Base-by-base conservation (phyloP, 805 yeast species). In the Saccharomyces eubayanus region DNA sequence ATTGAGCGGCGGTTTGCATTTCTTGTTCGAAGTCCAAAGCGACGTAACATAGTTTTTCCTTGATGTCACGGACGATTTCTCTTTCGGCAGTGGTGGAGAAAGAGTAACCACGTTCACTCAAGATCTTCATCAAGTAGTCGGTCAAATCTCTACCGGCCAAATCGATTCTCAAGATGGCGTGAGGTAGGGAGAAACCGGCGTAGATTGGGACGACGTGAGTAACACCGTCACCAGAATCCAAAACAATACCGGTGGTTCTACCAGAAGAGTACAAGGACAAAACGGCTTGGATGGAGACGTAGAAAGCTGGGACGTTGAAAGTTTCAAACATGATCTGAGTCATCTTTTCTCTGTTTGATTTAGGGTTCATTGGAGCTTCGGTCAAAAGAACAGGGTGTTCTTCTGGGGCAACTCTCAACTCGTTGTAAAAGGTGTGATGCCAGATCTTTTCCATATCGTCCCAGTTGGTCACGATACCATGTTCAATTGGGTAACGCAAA, bases 391-490 rank as follows among this genome's bases (percentile, higher is more conserved):
- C 96, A 75, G 98, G 97, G 84, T 94, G 99, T 80, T 94, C 99
- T 80, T 94, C 99, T 78, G 98, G 98, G 57, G 97, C 97, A 75
- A 94, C 97, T 82, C 98, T 89, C 79, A 94, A 87, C 81, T 94
- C 99, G 81, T 94, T 94, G 92, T 91, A 92, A 85, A 94, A 94
- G 69, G 98, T 94, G 84, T 94, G 99, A 79, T 94, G 98, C 99
- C 99, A 94, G 83, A 94, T 94, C 81, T 92, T 92, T 82, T 94
- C 99, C 99, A 94, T 94, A 75, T 94, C 99, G 76, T 92, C 97
- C 99, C 99, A 94, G 90, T 94, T 90, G 79, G 96, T 92, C 63
- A 94, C 98, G 68, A 94, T 90, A 88, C 99, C 99, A 83, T 94
- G 99, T 83, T 94, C 98, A 74, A 92, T 94, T 74, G 99, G 99